A percentile compares a stretch with the other conserved stretches of the same genome.
Conservation (phyloP, 768 basidiomycete genomes). For the Rhizopogon salebrosus region DNA sequence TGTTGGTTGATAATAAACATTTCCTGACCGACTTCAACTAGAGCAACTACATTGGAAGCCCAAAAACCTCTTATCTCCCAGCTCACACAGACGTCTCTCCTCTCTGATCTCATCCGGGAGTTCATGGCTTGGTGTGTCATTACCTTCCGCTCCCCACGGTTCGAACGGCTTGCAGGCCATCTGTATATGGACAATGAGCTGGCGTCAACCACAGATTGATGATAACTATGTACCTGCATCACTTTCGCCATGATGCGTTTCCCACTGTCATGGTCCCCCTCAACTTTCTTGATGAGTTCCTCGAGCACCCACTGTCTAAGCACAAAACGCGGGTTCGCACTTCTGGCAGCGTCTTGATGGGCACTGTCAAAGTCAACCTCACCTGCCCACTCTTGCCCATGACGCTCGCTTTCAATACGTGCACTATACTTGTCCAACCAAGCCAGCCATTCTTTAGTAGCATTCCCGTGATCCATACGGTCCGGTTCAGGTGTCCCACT, state of each 20-base stretch:
- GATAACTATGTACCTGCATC: conserved; percentile 54
- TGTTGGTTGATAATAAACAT: background rate
- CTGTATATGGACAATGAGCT: conserved; percentile 30
- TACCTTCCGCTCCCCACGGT: conserved; percentile 77
- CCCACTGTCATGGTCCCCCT: conserved; percentile 57
- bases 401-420: conserved; percentile 49
- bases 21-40: conserved; percentile 40
- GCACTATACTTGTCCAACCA: conserved; percentile 65
- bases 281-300: conserved; percentile 77
- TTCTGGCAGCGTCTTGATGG: conserved; percentile 45
- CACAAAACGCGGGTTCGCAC: conserved; percentile 85
- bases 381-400: conserved; percentile 36
- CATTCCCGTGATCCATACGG: conserved; percentile 37
- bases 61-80: conserved; percentile 70
- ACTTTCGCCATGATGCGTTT: conserved; percentile 74
- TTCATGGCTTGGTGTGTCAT: conserved; percentile 36
- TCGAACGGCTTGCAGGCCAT: conserved; percentile 88
- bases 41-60: conserved; percentile 96
- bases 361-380: conserved; percentile 37
- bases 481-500: conserved; percentile 41
- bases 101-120: conserved; percentile 58
- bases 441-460: conserved; percentile 44
- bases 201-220: background rate
- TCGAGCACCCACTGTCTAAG: conserved; percentile 95
- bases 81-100: conserved; percentile 70